Conservation (phyloP, 2,329 filamentous ascomycete genomes). For the Hymenoscyphus scutula region DNA sequence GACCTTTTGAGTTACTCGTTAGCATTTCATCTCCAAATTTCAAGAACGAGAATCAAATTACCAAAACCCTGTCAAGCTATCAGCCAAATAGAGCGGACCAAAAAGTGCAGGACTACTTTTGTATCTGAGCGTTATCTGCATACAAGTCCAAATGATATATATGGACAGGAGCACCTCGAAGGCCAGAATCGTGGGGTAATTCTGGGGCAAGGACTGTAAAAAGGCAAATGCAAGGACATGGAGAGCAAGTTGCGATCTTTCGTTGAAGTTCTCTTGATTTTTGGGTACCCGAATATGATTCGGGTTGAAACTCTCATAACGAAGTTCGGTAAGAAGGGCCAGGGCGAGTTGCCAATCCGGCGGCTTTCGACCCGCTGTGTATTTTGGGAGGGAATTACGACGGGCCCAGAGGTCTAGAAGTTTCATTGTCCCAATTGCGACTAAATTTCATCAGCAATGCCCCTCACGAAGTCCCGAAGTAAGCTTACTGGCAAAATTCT, state of each 20-base stretch:
- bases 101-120: conserved; percentile 40
- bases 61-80: conserved; percentile 41
- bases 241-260: conserved; percentile 37
- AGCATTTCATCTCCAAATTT: not conserved
- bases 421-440: conserved; percentile 42
- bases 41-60: conserved; percentile 19
- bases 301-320: conserved; percentile 44
- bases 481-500: conserved; percentile 38
- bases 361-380: conserved; percentile 33
- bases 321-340: conserved; percentile 40
- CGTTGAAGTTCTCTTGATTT: conserved; percentile 38
- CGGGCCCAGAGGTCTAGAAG: conserved; percentile 41
- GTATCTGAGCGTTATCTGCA: conserved; percentile 40
- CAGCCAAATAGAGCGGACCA: conserved; percentile 40
- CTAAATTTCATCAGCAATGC: conserved; percentile 25
- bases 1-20: conserved; percentile 26
- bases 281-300: conserved; percentile 38
- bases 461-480: not conserved
- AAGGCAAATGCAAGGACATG: conserved; percentile 37
- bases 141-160: conserved; percentile 42
- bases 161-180: conserved; percentile 41
- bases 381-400: conserved; percentile 36
- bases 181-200: conserved; percentile 37
- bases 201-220: conserved; percentile 40
- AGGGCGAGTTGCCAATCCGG: conserved; percentile 35